phyloP scores from a whole-genome alignment of 2,329 filamentous ascomycete genomes.

The Pestalotiopsis sp. region DNA sequence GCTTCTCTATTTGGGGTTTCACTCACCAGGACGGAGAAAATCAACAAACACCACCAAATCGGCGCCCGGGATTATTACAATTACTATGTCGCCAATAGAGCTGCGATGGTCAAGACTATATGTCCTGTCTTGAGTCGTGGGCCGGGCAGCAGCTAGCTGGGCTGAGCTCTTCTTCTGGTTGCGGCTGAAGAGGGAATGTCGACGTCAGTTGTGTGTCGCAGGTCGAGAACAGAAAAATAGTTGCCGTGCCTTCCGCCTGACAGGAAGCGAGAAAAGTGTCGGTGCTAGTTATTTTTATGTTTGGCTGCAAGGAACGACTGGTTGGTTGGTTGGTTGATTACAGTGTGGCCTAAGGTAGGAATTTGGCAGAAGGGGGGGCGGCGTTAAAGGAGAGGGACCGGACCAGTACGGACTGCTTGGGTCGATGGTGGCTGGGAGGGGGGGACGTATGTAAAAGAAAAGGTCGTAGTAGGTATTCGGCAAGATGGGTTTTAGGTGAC shows the following conservation, averaged over 20 bases:
- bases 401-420: neutral
- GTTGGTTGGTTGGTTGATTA: neutral
- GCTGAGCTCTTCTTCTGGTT: neutral
- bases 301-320: neutral
- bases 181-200: neutral
- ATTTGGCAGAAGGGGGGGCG: neutral
- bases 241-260: neutral
- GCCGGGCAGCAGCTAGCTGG: neutral
- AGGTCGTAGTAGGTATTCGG: neutral
- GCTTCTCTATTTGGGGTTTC: neutral
- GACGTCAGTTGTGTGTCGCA: neutral
- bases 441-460: too few relatives aligned
- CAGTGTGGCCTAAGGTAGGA: neutral
- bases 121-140: neutral
- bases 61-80: neutral
- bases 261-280: neutral
- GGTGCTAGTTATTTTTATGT: neutral
- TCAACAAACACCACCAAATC: neutral
- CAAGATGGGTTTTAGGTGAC: neutral
- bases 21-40: neutral
- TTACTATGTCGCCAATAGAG: neutral
- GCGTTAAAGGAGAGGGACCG: neutral
- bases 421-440: neutral
- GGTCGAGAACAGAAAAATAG: neutral
- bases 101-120: neutral